Percentiles rank a stretch among this genome's conserved stretches.
Conservation (phyloP, 2,329 filamentous ascomycete species). For the Colletotrichum eleusines region DNA sequence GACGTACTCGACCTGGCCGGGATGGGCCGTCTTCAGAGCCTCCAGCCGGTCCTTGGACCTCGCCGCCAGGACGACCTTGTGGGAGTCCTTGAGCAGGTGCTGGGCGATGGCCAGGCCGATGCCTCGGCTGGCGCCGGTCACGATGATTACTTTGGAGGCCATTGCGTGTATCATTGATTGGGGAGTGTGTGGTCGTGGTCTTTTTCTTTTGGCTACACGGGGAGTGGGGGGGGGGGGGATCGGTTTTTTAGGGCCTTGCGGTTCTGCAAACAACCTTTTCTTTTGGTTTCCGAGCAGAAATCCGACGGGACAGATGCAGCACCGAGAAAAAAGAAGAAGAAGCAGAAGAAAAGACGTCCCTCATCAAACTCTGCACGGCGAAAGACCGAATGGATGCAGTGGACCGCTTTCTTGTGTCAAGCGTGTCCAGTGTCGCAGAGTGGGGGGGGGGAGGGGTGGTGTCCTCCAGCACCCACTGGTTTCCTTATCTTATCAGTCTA, state of each 20-base stretch:
- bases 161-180: constrained; percentile 49
- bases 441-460: neutral
- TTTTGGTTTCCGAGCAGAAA: neutral
- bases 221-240: neutral
- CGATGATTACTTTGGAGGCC: constrained; percentile 75
- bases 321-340: neutral
- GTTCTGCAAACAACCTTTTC: too few relatives aligned
- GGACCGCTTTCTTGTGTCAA: neutral
- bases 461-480: neutral
- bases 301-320: neutral
- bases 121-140: constrained; percentile 75
- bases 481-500: constrained; percentile 21
- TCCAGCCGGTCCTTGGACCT: constrained; percentile 64
- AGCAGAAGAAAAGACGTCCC: neutral
- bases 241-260: neutral
- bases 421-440: constrained; percentile 8
- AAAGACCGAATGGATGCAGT: constrained; percentile 17
- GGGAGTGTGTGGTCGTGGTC: neutral
- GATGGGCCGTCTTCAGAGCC: constrained; percentile 63
- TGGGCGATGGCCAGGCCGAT: constrained; percentile 69
- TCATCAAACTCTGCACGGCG: constrained; percentile 1
- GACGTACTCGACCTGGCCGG: constrained; percentile 67
- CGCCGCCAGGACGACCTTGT: constrained; percentile 71
- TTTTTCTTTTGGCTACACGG: neutral
- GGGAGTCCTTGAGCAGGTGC: constrained; percentile 63